Evolutionary conservation across 495 filamentous ascomycete species (phyloP), one percentile per base, ranked within the genome.

Genomic region (Parathielavia hyrcaniae): DNA sequence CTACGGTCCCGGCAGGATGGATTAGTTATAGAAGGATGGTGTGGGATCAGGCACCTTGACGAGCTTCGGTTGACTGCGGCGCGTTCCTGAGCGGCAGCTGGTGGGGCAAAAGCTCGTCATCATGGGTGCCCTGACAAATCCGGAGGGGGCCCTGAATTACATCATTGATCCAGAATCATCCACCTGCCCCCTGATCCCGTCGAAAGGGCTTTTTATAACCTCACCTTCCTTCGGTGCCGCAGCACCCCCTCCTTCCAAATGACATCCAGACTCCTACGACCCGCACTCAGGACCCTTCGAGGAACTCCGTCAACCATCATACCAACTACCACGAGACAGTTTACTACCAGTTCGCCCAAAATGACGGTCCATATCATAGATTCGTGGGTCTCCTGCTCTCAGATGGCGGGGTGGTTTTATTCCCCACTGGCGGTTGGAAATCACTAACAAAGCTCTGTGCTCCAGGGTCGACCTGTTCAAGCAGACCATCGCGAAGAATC

Each of bases 401-500:
- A 20, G 23, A 38, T 4, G 51, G 36, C 47, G 45, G 48, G 35
- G 54, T 39, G 14, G n/a, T 44, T n/a, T 46, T 44, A 20, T 30
- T 5, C 30, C 19, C 17, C 34, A 16, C 51, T 12, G 20, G 3
- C 38, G 53, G 65, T 62, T n/a, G 62, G 60, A 50, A 9, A 14
- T n/a, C 19, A 36, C 51, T 51, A 35, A 55, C 52, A 14, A 32
- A 20, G 0, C n/a, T n/a, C 16, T 50, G 38, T 14, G 23, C 58
- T 60, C 71, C 67, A 95, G 89, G 56, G 76, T 76, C 61, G 69
- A 72, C 0, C 78, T 84, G 35, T 96, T 85, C 77, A 74, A 84
- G 51, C 59, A 69, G 53, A 81, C 80, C 44, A 57, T 90, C 53
- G 63, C 73, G 36, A 57, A 70, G 9, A 64, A 81, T 72, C 77